Evolutionary conservation across 805 yeast genomes (phyloP).

Genomic region (Ogataea henricii): DNA sequence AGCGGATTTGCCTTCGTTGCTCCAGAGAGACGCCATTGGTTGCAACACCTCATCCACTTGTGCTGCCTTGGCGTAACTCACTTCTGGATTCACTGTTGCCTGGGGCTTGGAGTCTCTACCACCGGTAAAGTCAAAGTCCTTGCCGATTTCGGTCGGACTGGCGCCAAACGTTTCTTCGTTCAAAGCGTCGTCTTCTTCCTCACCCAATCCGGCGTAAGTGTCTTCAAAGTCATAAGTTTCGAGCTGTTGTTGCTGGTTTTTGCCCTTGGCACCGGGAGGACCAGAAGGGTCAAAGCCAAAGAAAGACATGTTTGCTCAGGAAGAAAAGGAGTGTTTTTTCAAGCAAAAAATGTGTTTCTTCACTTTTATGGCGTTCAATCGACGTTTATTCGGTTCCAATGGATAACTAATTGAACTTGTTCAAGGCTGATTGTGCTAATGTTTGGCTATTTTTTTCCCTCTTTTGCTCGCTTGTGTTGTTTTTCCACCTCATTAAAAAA

Average conservation of each 20-base stretch:
- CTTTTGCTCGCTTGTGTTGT: not conserved
- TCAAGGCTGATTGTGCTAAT: not conserved
- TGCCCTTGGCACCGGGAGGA: slow-evolving; percentile 35
- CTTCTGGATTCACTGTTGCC: slow-evolving; percentile 17
- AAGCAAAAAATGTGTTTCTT: not conserved
- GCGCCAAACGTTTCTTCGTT: slow-evolving; percentile 81
- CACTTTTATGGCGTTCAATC: not conserved
- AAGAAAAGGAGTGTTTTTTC: not conserved
- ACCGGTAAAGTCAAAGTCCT: slow-evolving; percentile 67
- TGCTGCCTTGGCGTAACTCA: slow-evolving; percentile 48
- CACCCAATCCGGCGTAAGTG: slow-evolving; percentile 78
- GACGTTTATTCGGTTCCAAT: not conserved
- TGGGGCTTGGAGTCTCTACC: slow-evolving; percentile 27
- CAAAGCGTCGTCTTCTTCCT: slow-evolving; percentile 77
- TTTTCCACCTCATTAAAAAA: slow-evolving; percentile 4
- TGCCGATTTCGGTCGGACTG: slow-evolving; percentile 44
- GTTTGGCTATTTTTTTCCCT: not conserved
- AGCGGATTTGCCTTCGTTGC: slow-evolving; percentile 33
- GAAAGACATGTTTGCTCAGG: slow-evolving; percentile 53
- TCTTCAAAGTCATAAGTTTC: slow-evolving; percentile 76
- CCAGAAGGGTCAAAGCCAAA: slow-evolving; percentile 63
- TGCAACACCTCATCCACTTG: slow-evolving; percentile 48
- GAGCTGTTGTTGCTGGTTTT: slow-evolving; percentile 23
- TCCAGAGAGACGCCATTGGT: slow-evolving; percentile 78
- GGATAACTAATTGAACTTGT: not conserved